Evolutionary conservation across 805 yeast genomes (phyloP), one percentile per base, ranked within the genome.

Genomic region (Grigorovia transvaalensis): DNA sequence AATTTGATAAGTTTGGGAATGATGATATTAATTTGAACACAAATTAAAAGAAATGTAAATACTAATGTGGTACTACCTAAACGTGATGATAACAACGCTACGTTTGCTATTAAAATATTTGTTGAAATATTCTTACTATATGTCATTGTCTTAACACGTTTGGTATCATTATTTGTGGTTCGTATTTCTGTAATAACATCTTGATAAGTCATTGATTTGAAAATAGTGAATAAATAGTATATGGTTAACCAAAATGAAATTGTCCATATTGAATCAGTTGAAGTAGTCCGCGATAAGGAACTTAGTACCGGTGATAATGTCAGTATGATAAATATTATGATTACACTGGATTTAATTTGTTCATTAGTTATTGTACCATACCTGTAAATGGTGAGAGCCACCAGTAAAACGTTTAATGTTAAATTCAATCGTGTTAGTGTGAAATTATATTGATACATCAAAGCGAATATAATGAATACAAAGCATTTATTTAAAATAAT

Each of bases 221-320:
- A 57, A 46, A 61, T 49, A 6, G 65, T 56, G 18, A 62, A 54
- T 12, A 89, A 70, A 59, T 88, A 88, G 45, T 82, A 70, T 11
- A 88, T 58, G 35, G 86, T 81, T 15, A 93, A 71, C 82, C 96
- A 84, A 47, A 84, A 81, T 8, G 95, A 80, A 4, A 93, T 68
- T 0, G 96, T 89, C 97, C 98, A 91, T 54, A 93, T 88, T 15
- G 96, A 88, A 70, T 93, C 98, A 0, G 93, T 84, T 0, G 96
- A 81, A 0, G 96, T 88, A 0, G 96, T 85, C 59, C 82, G 80
- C 0, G 96, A 88, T 45, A 93, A 74, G 0, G 96, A 88, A 58
- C 87, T 85, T 48, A 93, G 75, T 1, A 93, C 91, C 0, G 99
- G 99, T 0, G 97, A 85, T 45, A 91, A 72, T 0, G 93, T 82